Evolutionary conservation across 352 stramenopile genomes (phyloP), one percentile per base, ranked within the genome.

Genomic region (Phytophthora pseudosyringae): DNA sequence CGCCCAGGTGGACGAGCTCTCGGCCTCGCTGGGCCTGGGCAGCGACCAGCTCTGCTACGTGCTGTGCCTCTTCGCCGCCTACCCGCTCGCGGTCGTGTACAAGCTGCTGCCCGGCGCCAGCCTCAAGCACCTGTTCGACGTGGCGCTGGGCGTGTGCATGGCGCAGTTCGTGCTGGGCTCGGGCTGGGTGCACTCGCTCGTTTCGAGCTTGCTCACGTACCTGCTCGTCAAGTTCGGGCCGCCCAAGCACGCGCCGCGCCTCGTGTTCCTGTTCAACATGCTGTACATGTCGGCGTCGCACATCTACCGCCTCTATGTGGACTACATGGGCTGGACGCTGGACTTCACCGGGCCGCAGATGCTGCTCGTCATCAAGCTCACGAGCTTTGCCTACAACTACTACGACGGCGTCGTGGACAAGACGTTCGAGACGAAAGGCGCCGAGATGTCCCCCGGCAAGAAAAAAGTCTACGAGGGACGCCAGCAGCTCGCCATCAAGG

Each of bases 351-450:
- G 73, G 2, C 68, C 83, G 15, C 90, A 97, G 71, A 98, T 98
- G 94, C 79, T 98, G 48, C 78, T 99, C 25, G 93, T 97, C 31
- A 98, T 99, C 80, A 99, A 99, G 73, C 85, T 99, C 33, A 99
- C 97, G 57, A 97, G 94, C 73, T 97, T 99, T 66, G 96, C 93
- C n/a, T 99, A 94, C 84, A 99, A 99, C 73, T 90, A 98, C 59
- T 97, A 97, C 71, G 97, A 99, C 66, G 95, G 95, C 44, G 87
- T 88, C 1, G 78, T 93, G 13, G 76, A 82, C 60, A 80, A 89
- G 76, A 73, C 78, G 2, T 60, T 65, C 26, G 53, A 78, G 48
- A 73, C 63, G 29, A 78, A 77, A 52, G 70, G 69, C 4, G 49
- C 36, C 1, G 50, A 59, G 3, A 49, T 70, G 59, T 63, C 52